Evolutionary conservation across 805 yeast genomes (phyloP).

Genomic region (Saturnispora bothae): DNA sequence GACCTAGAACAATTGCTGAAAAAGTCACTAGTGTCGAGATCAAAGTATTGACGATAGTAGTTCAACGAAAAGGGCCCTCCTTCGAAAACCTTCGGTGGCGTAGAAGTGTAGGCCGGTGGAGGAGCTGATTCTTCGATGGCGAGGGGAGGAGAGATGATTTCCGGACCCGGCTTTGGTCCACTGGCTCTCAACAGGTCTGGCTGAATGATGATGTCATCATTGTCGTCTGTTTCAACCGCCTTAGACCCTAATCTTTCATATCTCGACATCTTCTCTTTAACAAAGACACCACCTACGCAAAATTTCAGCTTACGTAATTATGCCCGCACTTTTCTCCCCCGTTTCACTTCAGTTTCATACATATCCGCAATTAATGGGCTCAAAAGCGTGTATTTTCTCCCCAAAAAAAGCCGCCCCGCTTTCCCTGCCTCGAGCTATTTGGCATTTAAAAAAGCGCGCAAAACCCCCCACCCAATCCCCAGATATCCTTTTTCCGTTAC

Average conservation of each 20-base stretch:
- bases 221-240: slow-evolving; percentile 1
- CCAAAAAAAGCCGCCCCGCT: no score
- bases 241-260: not conserved
- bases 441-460: not conserved
- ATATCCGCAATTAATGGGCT: no score
- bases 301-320: no score
- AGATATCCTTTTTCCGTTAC: not conserved
- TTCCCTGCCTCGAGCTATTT: no score
- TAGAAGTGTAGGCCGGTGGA: not conserved
- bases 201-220: slow-evolving; percentile 9
- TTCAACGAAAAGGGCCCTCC: slow-evolving; percentile 45
- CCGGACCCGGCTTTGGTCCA: not conserved
- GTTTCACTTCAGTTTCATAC: no score
- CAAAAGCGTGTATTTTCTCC: no score
- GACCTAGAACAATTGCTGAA: slow-evolving; percentile 42
- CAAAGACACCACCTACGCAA: no score
- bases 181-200: not conserved
- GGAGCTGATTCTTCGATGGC: not conserved
- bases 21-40: slow-evolving; percentile 58
- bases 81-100: slow-evolving; percentile 21
- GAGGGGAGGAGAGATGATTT: not conserved
- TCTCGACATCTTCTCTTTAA: slow-evolving; percentile 4
- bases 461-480: not conserved
- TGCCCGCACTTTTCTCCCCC: no score
- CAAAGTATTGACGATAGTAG: slow-evolving; percentile 57